Base-by-base conservation (phyloP, 306 rosid genomes). In the Canavalia ensiformis region DNA sequence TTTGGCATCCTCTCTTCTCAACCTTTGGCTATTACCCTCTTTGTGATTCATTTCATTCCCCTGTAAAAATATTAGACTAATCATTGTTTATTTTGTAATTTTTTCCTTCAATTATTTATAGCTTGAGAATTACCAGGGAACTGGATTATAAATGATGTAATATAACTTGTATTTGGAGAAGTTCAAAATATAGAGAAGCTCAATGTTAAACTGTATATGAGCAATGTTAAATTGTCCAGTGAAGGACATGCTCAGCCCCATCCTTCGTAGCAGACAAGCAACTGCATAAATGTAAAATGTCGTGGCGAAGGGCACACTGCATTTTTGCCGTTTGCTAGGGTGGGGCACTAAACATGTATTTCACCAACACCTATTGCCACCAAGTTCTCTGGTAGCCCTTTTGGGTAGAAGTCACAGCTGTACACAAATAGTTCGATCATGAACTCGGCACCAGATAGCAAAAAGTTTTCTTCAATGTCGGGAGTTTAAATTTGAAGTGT, bases 11-110 rank as follows among this genome's bases (percentile, higher is more conserved):
- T 88, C 87, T 60, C 93, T 94, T 42, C 85, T 87, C 70, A 94
- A 94, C 84, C 92, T 94, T 31, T 94, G 94, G 90, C 77, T 94
- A 78, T 88, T 94, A 83, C 90, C 96, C 68, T 89, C 96, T 46
- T 77, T 92, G 81, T 87, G 80, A 88, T 80, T 83, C 83, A 57
- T 57, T 68, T 37, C 67, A 4, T 30, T 68, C 34, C 54, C 74
- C 67, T 73, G 78, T 77, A 66, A 58, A 62, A 47, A 73, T 37
- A 68, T 72, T 71, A 66, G 56, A 33, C 18, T 52, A 1, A 13
- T 58, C 57, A 71, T 46, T 72, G 45, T 56, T 81, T 50, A 12
- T 69, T 18, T 54, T 37, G 79, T 74, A 76, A 8, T 68, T 30
- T 30, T 11, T 51, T 47, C 35, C 62, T 54, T 52, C 33, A 34